Evolutionary conservation across 2,329 filamentous ascomycete species (phyloP), one percentile per base, ranked within the genome.

Genomic region (Phaeosphaeria sp.): DNA sequence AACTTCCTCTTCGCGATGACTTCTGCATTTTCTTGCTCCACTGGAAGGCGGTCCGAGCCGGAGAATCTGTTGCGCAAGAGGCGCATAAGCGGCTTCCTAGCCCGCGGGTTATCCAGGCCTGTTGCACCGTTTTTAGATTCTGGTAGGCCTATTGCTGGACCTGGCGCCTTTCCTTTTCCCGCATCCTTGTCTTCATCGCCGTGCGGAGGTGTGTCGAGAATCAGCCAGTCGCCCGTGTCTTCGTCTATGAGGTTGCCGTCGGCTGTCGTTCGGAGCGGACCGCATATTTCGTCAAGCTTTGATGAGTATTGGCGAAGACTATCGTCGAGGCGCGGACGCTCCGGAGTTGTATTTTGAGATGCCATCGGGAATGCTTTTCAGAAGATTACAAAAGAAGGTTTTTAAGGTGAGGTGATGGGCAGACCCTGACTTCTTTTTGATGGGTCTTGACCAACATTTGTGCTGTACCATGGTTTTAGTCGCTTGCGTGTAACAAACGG

Each of bases 61-160:
- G 20, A 46, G 6, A 46, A 24, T 20, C 25, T 53, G 44, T 53
- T 53, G 33, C 51, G 51, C n/a, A 53, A 20, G 20, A 27, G 33
- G 11, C 51, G 51, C 21, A 18, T 20, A 8, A 42, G 20, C 4
- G 49, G 40, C 39, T 51, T 51, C 17, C 49, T 39, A 33, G 49
- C 33, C n/a, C 60, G 57, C 22, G 60, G 44, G 44, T 53, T 36
- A 2, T 63, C 49, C 20, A 51, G 24, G 25, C 49, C 55, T 18
- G 54, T 59, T 5, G 51, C 63, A 7, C 60, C 55, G 40, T 62
- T 64, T 43, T 61, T 59, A 7, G 49, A 25, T 27, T 64, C 56
- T 15, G 55, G 55, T 4, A 59, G 42, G 8, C 51, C 15, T 11
- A 59, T 40, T 0, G 18, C 20, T 6, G 59, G 51, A 1, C 45